Conservation (phyloP, 2,329 filamentous ascomycete species). For the Monilinia fructicola region DNA sequence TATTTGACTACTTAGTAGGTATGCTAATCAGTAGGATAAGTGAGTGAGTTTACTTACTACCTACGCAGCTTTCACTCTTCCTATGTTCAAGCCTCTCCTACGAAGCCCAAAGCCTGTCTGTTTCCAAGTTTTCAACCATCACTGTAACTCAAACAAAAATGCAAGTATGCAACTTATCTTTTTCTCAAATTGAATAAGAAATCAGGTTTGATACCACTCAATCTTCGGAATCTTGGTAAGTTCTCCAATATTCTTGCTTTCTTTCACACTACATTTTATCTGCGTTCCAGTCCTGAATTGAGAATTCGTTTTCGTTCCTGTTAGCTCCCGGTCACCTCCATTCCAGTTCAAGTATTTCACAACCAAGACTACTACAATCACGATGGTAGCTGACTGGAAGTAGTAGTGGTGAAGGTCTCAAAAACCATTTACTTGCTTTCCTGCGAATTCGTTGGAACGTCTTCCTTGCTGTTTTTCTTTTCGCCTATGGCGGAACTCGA, state of each 20-base stretch:
- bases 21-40: too few relatives aligned
- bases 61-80: not conserved
- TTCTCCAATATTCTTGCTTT: constrained; percentile 3
- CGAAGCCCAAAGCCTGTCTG: not conserved
- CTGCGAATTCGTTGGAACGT: constrained; percentile 4
- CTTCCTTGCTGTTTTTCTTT: constrained; percentile 10
- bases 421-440: constrained; percentile 2
- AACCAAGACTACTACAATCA: not conserved
- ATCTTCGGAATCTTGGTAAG: not conserved
- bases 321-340: not conserved
- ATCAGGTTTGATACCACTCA: constrained; percentile 2
- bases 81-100: not conserved
- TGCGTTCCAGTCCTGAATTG: not conserved
- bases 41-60: not conserved
- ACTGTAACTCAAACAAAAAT: not conserved
- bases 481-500: constrained; percentile 28
- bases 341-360: not conserved
- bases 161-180: not conserved
- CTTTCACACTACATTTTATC: not conserved
- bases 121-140: not conserved
- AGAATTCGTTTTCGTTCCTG: not conserved
- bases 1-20: too few relatives aligned
- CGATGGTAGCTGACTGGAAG: not conserved
- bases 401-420: not conserved
- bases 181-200: not conserved